phyloP scores from a whole-genome alignment of 2,329 filamentous ascomycete genomes.

The Alternaria triticina region DNA sequence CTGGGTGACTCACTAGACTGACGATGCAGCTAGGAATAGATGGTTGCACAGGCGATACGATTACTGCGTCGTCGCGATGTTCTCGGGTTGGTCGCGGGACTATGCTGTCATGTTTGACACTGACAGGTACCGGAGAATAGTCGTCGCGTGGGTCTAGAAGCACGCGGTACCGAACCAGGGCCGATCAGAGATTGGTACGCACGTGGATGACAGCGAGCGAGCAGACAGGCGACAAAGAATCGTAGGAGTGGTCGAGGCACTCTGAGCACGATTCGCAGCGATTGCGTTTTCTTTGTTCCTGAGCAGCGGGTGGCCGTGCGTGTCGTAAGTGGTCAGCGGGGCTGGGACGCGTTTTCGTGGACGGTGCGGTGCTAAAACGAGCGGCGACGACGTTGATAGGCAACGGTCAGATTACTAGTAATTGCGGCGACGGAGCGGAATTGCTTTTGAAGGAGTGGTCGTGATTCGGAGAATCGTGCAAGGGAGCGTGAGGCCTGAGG shows the following conservation, averaged over 20 bases:
- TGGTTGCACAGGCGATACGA: constrained; percentile 30
- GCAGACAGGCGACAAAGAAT: constrained; percentile 24
- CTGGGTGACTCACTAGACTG: constrained; percentile 44
- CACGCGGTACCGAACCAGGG: constrained; percentile 21
- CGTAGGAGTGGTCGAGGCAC: constrained; percentile 6
- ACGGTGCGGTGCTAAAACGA: constrained; percentile 27
- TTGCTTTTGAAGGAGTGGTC: constrained; percentile 37
- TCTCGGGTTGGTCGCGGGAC: constrained; percentile 26
- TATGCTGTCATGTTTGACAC: constrained; percentile 47
- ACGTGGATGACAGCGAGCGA: constrained; percentile 21
- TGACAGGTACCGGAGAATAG: constrained; percentile 25
- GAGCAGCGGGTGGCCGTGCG: constrained; percentile 26
- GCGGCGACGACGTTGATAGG: constrained; percentile 30
- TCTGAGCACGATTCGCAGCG: constrained; percentile 4
- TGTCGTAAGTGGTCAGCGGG: constrained; percentile 26
- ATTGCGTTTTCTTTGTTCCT: constrained; percentile 31
- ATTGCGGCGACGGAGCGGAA: constrained; percentile 17
- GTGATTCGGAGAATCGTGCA: constrained; percentile 46
- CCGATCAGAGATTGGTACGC: constrained; percentile 22
- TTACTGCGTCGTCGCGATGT: constrained; percentile 32
- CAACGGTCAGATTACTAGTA: constrained; percentile 26
- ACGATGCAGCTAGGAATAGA: constrained; percentile 40
- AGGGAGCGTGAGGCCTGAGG: constrained; percentile 43
- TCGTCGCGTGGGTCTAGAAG: constrained; percentile 26
- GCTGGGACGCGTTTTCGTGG: constrained; percentile 8